Conservation (phyloP, 2,329 filamentous ascomycete species). For the Leptoxyphium fumago region DNA sequence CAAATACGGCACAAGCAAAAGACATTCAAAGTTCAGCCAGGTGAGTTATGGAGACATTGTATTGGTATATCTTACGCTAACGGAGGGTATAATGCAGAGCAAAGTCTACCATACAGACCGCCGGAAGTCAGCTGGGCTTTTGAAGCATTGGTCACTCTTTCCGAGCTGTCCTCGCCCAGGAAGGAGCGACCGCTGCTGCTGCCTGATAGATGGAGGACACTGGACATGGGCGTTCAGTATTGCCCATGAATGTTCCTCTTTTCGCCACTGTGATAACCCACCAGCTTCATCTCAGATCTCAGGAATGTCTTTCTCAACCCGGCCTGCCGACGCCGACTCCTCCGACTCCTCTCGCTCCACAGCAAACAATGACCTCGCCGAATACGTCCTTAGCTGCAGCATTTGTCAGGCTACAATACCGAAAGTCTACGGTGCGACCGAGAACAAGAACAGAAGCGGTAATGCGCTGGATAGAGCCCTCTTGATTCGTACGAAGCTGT, state of each 20-base stretch:
- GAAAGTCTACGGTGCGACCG: constrained; percentile 28
- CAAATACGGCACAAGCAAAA: no score
- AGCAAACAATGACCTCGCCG: background rate
- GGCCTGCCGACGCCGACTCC: background rate
- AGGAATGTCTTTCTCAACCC: constrained; percentile 6
- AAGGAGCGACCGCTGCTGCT: background rate
- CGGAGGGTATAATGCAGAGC: no score
- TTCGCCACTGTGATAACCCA: no score
- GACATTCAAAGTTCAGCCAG: no score
- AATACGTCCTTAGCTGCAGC: constrained; percentile 35
- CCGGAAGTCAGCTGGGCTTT: background rate
- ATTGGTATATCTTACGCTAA: no score
- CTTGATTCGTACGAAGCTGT: constrained; percentile 23
- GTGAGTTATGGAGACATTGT: no score
- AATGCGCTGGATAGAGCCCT: constrained; percentile 7
- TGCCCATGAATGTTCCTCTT: no score
- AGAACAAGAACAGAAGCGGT: constrained; percentile 22
- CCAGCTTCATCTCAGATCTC: background rate
- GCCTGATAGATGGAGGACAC: background rate
- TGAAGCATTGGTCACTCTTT: background rate
- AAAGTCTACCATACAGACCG: no score
- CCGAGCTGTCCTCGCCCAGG: background rate
- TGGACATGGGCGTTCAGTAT: background rate
- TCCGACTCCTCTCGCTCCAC: background rate
- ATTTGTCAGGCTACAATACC: constrained; percentile 32